Conservation (phyloP, 345 rosid species). For the Melaleuca quinquenervia region DNA sequence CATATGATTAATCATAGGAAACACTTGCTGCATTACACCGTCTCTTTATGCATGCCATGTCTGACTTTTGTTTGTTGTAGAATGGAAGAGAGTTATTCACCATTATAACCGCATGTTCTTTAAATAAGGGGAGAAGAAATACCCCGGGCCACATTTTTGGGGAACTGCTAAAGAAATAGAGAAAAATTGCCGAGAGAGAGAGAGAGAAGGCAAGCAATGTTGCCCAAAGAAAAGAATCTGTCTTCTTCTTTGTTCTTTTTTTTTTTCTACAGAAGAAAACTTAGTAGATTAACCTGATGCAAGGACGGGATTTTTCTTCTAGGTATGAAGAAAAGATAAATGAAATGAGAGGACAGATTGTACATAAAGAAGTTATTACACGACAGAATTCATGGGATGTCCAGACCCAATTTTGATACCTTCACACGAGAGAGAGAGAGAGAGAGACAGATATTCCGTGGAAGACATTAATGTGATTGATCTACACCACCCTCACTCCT, state of each 20-base stretch:
- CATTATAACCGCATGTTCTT: neutral
- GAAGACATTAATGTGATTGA: neutral
- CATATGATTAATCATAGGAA: neutral
- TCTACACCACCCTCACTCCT: neutral
- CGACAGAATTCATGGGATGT: neutral
- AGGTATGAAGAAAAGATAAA: neutral
- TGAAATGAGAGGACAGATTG: neutral
- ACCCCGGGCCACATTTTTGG: neutral
- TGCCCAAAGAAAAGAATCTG: neutral
- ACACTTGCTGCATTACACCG: neutral
- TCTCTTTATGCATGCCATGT: neutral
- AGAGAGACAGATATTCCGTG: neutral
- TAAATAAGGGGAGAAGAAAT: neutral
- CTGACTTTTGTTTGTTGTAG: neutral
- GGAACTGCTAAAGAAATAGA: no score
- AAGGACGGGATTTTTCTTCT: neutral
- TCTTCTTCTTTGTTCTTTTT: neutral
- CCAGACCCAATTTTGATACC: neutral
- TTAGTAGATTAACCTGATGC: neutral
- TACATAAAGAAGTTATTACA: neutral
- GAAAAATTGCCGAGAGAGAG: no score
- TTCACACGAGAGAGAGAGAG: neutral
- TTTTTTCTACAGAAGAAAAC: neutral
- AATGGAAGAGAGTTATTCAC: neutral
- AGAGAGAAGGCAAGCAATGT: no score